phyloP scores from a whole-genome alignment of 2,329 filamentous ascomycete species.

The Trichoderma harzianum region DNA sequence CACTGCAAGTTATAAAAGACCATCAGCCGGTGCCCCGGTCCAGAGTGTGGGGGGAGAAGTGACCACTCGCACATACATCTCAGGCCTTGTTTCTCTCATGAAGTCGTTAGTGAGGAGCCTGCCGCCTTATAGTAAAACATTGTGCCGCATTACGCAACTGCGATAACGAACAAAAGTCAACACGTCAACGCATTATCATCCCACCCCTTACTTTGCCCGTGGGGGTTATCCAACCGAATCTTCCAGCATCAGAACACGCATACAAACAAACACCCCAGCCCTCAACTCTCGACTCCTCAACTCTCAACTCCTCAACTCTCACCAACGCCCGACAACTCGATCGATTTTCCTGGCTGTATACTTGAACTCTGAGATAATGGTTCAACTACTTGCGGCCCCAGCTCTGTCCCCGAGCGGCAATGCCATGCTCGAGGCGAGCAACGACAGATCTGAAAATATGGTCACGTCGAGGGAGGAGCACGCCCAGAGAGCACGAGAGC shows the following conservation, averaged over 20 bases:
- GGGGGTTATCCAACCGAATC: not conserved
- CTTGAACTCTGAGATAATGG: slow-evolving; percentile 26
- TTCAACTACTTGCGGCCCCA: slow-evolving; percentile 32
- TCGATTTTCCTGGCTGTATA: not conserved
- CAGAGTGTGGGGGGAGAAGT: slow-evolving; percentile 4
- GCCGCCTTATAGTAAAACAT: slow-evolving; percentile 3
- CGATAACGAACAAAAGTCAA: slow-evolving; percentile 13
- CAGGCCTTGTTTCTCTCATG: slow-evolving; percentile 30
- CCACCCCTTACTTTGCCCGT: not conserved
- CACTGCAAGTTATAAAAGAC: slow-evolving; percentile 5
- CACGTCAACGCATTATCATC: not conserved
- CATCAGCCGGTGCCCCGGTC: slow-evolving; percentile 7
- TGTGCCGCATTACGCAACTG: slow-evolving; percentile 9
- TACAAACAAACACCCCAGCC: not conserved
- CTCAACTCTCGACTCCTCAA: too few relatives aligned
- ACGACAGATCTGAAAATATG: slow-evolving; percentile 18
- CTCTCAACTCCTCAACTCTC: not conserved
- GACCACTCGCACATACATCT: slow-evolving; percentile 1
- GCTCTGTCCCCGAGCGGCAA: slow-evolving; percentile 28
- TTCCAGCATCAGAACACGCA: not conserved
- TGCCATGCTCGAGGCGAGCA: slow-evolving; percentile 24
- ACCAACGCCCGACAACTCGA: not conserved
- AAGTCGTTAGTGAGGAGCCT: slow-evolving; percentile 41
- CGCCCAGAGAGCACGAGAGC: slow-evolving; percentile 36
- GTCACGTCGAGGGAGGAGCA: slow-evolving; percentile 42